Evolutionary conservation across 2,329 filamentous ascomycete species (phyloP).

Genomic region (Nothopassalora personata): DNA sequence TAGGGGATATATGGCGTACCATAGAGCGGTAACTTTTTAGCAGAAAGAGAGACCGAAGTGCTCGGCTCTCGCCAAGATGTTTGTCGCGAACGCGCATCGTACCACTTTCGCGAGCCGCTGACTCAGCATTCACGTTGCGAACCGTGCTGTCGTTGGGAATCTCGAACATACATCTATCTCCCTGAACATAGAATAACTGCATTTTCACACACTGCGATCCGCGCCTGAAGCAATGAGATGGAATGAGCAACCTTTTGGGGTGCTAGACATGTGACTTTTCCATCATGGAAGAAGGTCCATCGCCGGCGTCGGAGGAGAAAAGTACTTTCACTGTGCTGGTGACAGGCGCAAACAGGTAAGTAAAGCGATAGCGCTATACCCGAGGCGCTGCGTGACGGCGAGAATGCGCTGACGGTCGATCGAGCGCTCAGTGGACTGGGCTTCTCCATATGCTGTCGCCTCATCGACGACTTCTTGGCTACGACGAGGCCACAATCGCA

Average conservation of each 20-base stretch:
- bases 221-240: too few species aligned
- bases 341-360: slow-evolving; percentile 84
- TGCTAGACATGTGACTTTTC: background rate
- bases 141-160: too few species aligned
- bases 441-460: slow-evolving; percentile 72
- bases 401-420: background rate
- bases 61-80: slow-evolving; percentile 13
- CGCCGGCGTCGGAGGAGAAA: slow-evolving; percentile 8
- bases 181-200: too few species aligned
- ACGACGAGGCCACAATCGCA: slow-evolving; percentile 59
- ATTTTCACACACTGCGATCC: too few species aligned
- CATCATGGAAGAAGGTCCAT: background rate
- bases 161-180: too few species aligned
- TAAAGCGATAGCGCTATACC: slow-evolving; percentile 40
- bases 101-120: too few species aligned
- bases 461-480: slow-evolving; percentile 88
- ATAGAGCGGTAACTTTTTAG: slow-evolving; percentile 12
- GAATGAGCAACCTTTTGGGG: too few species aligned
- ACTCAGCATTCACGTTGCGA: too few species aligned
- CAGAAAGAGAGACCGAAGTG: slow-evolving; percentile 20
- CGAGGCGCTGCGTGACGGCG: background rate
- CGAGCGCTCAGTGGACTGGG: slow-evolving; percentile 77
- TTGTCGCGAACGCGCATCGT: too few species aligned
- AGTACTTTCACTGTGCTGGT: slow-evolving; percentile 57
- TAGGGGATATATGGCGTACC: slow-evolving; percentile 7